Evolutionary conservation across 75 land plant genomes (phyloP), one percentile per base, ranked within the genome.

Genomic region (Pinus taeda): DNA sequence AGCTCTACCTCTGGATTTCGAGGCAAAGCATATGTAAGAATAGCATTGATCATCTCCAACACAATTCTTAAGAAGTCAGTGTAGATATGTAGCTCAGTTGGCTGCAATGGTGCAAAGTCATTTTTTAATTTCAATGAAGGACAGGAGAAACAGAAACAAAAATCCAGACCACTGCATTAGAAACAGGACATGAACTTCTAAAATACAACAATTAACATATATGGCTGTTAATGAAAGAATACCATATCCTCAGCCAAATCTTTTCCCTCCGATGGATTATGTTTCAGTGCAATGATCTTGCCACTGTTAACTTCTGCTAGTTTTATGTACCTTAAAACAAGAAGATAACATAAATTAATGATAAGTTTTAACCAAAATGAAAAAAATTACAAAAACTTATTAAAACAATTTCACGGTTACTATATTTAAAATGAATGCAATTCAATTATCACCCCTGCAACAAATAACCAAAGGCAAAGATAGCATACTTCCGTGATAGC

Each of bases 21-120:
- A 6, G 97, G 95, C 74, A 94, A 74, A 15, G 97, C 97, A 85
- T 92, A 90, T 36, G 93, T 86, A 74, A 94, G 83, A 30, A 94
- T 92, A 33, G 95, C 87, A 81, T 92, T 94, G 63, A 94, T 73
- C 39, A 94, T 90, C 86, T 94, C 97, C 73, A 94, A 85, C 45
- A 92, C 97, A 79, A 92, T 86, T 58, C 95, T 81, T 64, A 94
- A 80, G 77, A 94, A 94, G 60, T 94, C 97, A 0, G 91, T 90
- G 62, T 92, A 94, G 13, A 94, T 83, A 71, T 90, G 93, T 60
- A 90, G 78, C 71, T 94, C 97, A 20, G 93, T 78, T 81, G 95
- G 91, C 97, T 92, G 88, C 78, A 85, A 77, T 22, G 64, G 61
- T 67, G 59, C 57, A 22, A 17, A 57, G 15, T 3, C 2, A 69